Conservation (phyloP, 1,284 basidiomycete species). For the Pterulicium gracile region DNA sequence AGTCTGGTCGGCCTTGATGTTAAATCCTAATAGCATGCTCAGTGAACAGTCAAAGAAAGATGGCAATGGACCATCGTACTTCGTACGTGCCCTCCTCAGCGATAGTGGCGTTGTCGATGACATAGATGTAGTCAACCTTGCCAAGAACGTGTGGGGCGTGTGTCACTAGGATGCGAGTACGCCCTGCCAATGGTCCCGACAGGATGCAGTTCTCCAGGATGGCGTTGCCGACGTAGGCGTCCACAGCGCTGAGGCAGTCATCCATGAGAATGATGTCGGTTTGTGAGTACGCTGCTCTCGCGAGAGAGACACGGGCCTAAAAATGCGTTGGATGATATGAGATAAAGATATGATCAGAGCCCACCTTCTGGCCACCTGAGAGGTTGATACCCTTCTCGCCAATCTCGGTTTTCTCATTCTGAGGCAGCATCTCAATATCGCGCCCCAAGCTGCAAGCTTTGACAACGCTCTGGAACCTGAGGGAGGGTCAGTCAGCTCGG, state of each 20-base stretch:
- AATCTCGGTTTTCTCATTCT: conserved; percentile 68
- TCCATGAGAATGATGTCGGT: conserved; percentile 68
- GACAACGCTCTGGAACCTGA: conserved; percentile 42
- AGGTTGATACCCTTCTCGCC: conserved; percentile 77
- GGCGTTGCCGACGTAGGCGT: conserved; percentile 54
- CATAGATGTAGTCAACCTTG: conserved; percentile 57
- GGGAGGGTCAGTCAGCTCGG: conserved; percentile 1
- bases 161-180: conserved; percentile 70
- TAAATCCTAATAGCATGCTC: conserved; percentile 28
- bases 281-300: conserved; percentile 69
- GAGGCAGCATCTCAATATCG: conserved; percentile 55
- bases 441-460: conserved; percentile 52
- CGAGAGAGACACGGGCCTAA: conserved; percentile 72
- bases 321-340: conserved; percentile 1
- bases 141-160: conserved; percentile 69
- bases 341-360: conserved; percentile 10
- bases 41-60: background rate
- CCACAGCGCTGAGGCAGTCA: conserved; percentile 65
- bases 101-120: conserved; percentile 61
- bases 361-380: conserved; percentile 54
- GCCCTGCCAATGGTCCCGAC: conserved; percentile 40
- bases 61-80: conserved; percentile 19
- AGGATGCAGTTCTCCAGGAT: conserved; percentile 55
- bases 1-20: conserved; percentile 42
- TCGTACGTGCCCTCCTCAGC: conserved; percentile 54